Conservation (phyloP, 306 rosid species). For the Gleditsia sinensis region DNA sequence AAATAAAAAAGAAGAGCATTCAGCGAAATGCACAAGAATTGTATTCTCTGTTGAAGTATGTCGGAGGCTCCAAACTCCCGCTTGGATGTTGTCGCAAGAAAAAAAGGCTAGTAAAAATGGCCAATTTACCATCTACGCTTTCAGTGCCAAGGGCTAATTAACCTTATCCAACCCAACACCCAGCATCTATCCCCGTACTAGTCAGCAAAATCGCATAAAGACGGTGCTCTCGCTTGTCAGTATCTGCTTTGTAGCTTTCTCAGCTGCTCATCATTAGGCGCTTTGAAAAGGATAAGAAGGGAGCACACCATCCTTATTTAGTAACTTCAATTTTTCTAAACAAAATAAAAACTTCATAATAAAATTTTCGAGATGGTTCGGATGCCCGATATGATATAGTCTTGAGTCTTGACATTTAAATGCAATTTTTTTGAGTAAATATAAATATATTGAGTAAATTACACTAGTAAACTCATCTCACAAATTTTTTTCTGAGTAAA, state of each 20-base stretch:
- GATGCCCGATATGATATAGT: too few relatives aligned
- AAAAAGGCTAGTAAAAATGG: too few relatives aligned
- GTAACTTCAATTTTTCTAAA: too few relatives aligned
- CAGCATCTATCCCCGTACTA: too few relatives aligned
- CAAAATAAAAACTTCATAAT: too few relatives aligned
- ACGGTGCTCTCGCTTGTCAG: neutral
- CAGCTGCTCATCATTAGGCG: neutral
- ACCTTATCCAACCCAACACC: neutral
- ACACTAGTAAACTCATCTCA: too few relatives aligned
- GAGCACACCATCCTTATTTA: too few relatives aligned
- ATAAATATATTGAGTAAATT: too few relatives aligned
- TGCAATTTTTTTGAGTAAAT: too few relatives aligned
- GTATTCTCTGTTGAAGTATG: neutral
- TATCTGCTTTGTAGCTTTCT: neutral
- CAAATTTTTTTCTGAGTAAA: too few relatives aligned
- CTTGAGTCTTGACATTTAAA: too few relatives aligned
- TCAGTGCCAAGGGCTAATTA: neutral
- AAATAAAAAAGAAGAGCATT: neutral
- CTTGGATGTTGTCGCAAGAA: neutral
- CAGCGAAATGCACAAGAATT: neutral
- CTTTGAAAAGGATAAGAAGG: neutral
- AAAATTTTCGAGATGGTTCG: too few relatives aligned
- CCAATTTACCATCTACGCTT: neutral
- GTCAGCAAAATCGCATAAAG: neutral
- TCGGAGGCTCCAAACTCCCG: neutral